Conservation (phyloP, 345 rosid genomes). For the rapeseed (Brassica napus) region Da-Ae NC_063447.1:59615001-59615500, state of each 20-base stretch:
- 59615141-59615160: slow-evolving; percentile 10
- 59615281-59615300: slow-evolving; percentile 5
- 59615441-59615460: background rate
- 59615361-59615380: background rate
- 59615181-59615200: background rate
- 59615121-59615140: slow-evolving; percentile 1
- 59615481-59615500: background rate
- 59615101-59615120: slow-evolving; percentile 10
- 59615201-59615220: slow-evolving; percentile 19
- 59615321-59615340: slow-evolving; percentile 35
- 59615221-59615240: slow-evolving; percentile 29
- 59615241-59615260: slow-evolving; percentile 14
- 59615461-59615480: background rate
- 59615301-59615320: slow-evolving; percentile 19
- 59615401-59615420: background rate
- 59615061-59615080: slow-evolving; percentile 34
- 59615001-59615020: slow-evolving; percentile 23
- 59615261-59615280: slow-evolving; percentile 20
- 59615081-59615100: slow-evolving; percentile 29
- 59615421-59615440: background rate
- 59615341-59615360: background rate
- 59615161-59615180: slow-evolving; percentile 4
- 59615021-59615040: slow-evolving; percentile 7
- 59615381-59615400: slow-evolving; percentile 1
- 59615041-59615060: slow-evolving; percentile 26